Evolutionary conservation across 768 basidiomycete species (phyloP).

Genomic region (Asterophora lycoperdoides): DNA sequence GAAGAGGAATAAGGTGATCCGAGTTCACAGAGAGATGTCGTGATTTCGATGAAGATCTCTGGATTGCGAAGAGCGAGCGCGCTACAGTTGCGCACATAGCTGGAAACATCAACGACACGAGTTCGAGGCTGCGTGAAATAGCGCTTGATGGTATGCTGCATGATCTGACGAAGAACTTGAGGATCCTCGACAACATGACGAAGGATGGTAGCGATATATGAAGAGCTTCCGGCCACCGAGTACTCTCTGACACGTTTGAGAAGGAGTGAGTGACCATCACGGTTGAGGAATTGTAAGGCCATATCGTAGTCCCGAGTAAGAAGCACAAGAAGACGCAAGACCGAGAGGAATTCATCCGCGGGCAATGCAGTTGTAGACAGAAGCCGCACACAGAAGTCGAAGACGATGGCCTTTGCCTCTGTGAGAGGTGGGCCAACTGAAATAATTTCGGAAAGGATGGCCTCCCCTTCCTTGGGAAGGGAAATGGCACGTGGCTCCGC

Average conservation of each 20-base stretch:
- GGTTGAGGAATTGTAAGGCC: slow-evolving; percentile 64
- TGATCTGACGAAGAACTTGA: slow-evolving; percentile 57
- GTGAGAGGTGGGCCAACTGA: slow-evolving; percentile 55
- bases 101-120: slow-evolving; percentile 59
- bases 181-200: slow-evolving; percentile 87
- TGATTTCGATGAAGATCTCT: slow-evolving; percentile 66
- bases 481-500: slow-evolving; percentile 66
- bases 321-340: slow-evolving; percentile 77
- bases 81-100: slow-evolving; percentile 73
- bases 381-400: slow-evolving; percentile 74
- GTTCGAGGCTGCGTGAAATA: slow-evolving; percentile 75
- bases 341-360: slow-evolving; percentile 78
- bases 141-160: slow-evolving; percentile 79
- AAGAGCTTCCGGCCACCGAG: slow-evolving; percentile 65
- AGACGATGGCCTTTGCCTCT: slow-evolving; percentile 62
- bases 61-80: slow-evolving; percentile 82
- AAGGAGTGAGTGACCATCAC: slow-evolving; percentile 57
- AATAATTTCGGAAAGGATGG: slow-evolving; percentile 47
- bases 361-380: slow-evolving; percentile 60
- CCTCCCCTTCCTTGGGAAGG: slow-evolving; percentile 69
- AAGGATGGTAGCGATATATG: slow-evolving; percentile 83
- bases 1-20: slow-evolving; percentile 54
- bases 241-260: slow-evolving; percentile 64
- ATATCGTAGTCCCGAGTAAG: slow-evolving; percentile 70
- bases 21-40: slow-evolving; percentile 68